Base-by-base conservation (phyloP, 495 filamentous ascomycete genomes). In the Talaromyces borbonicus region DNA sequence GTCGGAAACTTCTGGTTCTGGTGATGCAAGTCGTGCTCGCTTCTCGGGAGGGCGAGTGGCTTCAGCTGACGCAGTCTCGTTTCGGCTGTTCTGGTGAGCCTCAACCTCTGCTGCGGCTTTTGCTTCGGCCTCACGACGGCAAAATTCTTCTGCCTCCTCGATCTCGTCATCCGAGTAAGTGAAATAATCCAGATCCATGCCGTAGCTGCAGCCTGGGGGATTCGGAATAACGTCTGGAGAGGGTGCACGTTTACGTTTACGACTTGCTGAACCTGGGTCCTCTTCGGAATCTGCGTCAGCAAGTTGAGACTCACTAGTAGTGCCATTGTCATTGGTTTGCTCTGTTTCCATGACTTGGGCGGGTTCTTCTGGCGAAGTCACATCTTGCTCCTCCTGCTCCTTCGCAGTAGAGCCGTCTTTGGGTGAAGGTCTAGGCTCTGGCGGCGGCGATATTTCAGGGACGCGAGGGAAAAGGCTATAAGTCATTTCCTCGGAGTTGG, bases 211-310 rank as follows among this genome's bases (percentile, higher is more conserved):
- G 14, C 61, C 67, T 15, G 49, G 39, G 9, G 70, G 70, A 48
- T 71, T 69, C 0, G 70, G 69, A 36, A 72, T 74, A 1, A 58
- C 51, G 44, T 69, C 65, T 14, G 70, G 70, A 23, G 68, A 69
- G 2, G 56, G 51, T n/a, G 43, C 40, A 7, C 62, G 62, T 51
- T 67, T 67, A 42, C 70, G 65, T 25, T 46, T 46, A 12, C 25
- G 20, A 14, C 27, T 14, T 33, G n/a, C 31, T 5, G n/a, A 24
- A 8, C 8, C 9, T 26, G 43, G 9, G 9, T 46, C 43, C 36
- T 29, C 11, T 22, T 46, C 3, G 14, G n/a, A 24, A 29, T 46
- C 27, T 35, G 43, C 30, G 18, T 46, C 19, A 8, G 23, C 8
- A 16, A 19, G 31, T 25, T 46, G 5, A 18, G 12, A 16, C 23